These are phyloP conservation scores for Pulveroboletus sp. DNA, from an alignment of 768 basidiomycete species.

Conservation along the genomic window DNA sequence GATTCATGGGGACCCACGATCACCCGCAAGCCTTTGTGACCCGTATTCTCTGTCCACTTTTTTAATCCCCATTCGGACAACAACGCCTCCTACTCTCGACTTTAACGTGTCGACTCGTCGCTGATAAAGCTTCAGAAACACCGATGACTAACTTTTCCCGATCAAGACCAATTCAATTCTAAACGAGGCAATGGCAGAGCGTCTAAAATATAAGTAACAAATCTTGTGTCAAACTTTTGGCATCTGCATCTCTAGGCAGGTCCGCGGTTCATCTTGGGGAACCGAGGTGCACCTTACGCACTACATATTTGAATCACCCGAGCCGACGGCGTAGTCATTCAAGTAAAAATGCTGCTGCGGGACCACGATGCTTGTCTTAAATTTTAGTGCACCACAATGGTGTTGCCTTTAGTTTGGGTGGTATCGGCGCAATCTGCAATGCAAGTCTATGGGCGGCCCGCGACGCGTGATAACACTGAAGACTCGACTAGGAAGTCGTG, in stretches of 20 bases:
- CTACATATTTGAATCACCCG: background rate
- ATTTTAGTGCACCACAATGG: too few species aligned
- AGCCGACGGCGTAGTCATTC: background rate
- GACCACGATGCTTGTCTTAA: too few species aligned
- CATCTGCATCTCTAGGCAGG: background rate
- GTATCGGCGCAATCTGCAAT: background rate
- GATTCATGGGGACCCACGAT: conserved; percentile 1
- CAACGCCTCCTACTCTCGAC: conserved; percentile 1
- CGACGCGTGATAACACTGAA: background rate
- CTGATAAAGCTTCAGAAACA: background rate
- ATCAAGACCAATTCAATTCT: background rate
- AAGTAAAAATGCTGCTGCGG: too few species aligned
- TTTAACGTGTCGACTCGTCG: too few species aligned
- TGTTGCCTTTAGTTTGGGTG: too few species aligned
- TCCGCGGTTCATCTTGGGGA: background rate
- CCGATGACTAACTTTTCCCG: conserved; percentile 1
- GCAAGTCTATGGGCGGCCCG: conserved; percentile 5
- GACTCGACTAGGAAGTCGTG: background rate
- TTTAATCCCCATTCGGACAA: conserved; percentile 5
- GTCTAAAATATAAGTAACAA: background rate
- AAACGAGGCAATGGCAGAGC: conserved; percentile 1
- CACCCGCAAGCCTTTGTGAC: background rate
- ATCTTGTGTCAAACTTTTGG: background rate
- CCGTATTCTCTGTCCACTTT: background rate
- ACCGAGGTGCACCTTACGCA: background rate